phyloP scores from a whole-genome alignment of 2,329 filamentous ascomycete genomes.

The Septoria linicola region DNA sequence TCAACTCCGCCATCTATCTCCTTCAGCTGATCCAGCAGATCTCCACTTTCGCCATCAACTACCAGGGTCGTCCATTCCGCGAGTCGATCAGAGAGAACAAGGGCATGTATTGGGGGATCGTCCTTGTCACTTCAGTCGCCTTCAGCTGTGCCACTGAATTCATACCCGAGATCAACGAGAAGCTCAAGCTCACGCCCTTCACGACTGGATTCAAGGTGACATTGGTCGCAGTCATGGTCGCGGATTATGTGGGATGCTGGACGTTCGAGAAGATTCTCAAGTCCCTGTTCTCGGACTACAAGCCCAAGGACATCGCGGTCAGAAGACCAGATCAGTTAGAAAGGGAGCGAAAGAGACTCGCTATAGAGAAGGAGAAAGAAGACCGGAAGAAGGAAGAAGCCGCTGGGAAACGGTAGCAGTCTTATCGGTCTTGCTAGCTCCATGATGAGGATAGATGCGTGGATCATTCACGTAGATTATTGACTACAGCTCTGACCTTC shows the following conservation, averaged over 20 bases:
- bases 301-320: constrained; percentile 87
- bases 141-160: constrained; percentile 96
- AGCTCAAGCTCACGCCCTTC: constrained; percentile 90
- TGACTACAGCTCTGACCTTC: too few relatives aligned
- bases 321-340: constrained; percentile 82
- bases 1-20: constrained; percentile 96
- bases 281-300: constrained; percentile 81
- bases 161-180: constrained; percentile 89
- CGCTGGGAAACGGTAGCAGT: too few relatives aligned
- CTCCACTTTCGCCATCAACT: constrained; percentile 98
- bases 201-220: constrained; percentile 82
- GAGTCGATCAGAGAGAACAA: constrained; percentile 93
- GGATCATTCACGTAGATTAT: too few relatives aligned
- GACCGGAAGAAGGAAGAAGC: constrained; percentile 41
- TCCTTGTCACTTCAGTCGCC: constrained; percentile 84
- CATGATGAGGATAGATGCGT: too few relatives aligned
- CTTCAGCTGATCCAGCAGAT: constrained; percentile 98
- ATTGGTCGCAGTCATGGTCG: constrained; percentile 78
- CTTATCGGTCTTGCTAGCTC: too few relatives aligned
- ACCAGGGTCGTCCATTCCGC: constrained; percentile 96
- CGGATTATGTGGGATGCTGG: constrained; percentile 86
- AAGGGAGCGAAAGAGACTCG: constrained; percentile 69
- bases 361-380: constrained; percentile 46
- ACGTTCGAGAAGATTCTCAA: constrained; percentile 85
- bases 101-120: constrained; percentile 96